Conservation (phyloP, 78 protist species). For the Dictyostelium capitatum region DNA sequence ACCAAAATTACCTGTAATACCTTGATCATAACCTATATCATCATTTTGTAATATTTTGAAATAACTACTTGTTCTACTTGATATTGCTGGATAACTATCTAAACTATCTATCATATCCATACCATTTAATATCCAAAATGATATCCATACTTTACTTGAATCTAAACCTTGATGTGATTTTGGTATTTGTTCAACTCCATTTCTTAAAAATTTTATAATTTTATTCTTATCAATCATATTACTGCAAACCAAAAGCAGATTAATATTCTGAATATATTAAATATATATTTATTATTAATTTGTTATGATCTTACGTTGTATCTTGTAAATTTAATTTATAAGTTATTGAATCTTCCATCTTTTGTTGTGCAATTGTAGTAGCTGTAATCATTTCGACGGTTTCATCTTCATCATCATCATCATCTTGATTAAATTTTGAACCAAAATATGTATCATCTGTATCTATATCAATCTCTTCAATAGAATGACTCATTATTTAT, state of each 20-base stretch:
- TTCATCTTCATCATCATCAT: neutral
- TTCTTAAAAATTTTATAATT: neutral
- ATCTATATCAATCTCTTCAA: neutral
- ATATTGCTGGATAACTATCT: neutral
- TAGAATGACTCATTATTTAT: neutral
- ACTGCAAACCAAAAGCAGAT: too few species aligned
- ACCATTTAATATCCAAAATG: conserved; percentile 94
- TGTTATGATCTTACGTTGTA: too few species aligned
- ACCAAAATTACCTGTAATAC: neutral
- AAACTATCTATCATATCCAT: conserved; percentile 90
- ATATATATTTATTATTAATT: too few species aligned
- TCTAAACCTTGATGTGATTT: conserved; percentile 56
- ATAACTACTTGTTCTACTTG: conserved; percentile 12
- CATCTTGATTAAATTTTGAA: neutral
- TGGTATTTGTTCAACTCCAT: conserved; percentile 20
- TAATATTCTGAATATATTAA: too few species aligned
- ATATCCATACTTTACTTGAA: conserved; percentile 91
- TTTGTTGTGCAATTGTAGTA: conserved; percentile 5
- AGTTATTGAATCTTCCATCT: neutral
- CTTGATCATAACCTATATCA: neutral
- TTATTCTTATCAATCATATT: neutral
- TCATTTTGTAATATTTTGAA: conserved; percentile 32
- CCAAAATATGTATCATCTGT: neutral
- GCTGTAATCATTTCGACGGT: neutral
- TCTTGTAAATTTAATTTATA: neutral